A percentile compares a stretch with the other conserved stretches of the same genome.
phyloP scores from a whole-genome alignment of 176 grass and related monocot species.

The Carex scoparia region DNA sequence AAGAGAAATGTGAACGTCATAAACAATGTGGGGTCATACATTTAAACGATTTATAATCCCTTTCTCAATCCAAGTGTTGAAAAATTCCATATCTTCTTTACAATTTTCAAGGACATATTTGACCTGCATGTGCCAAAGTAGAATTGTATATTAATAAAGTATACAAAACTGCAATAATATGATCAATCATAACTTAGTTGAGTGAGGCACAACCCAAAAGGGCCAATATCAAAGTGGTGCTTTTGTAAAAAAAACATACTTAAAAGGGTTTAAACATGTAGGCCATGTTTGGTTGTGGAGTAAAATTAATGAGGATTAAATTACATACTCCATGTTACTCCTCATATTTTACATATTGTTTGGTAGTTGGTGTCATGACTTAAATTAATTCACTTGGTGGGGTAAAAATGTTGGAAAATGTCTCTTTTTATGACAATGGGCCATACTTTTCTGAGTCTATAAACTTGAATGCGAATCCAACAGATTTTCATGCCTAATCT shows the following conservation, averaged over 20 bases:
- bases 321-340: no score
- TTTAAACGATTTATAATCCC: constrained; percentile 85
- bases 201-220: background rate
- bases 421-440: no score
- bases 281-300: no score
- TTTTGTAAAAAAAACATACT: background rate
- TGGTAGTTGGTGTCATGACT: no score
- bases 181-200: background rate
- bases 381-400: no score
- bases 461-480: no score
- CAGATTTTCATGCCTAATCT: no score
- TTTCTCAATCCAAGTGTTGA: constrained; percentile 97
- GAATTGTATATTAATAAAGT: background rate
- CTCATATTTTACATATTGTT: no score
- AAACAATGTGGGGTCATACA: constrained; percentile 38
- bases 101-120: constrained; percentile 90
- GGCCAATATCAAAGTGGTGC: background rate
- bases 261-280: constrained; percentile 10
- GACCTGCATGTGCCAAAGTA: constrained; percentile 52
- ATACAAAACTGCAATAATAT: background rate
- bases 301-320: no score
- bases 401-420: no score
- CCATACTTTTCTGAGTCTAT: no score
- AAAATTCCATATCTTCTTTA: constrained; percentile 98
- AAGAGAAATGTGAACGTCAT: constrained; percentile 20